Conservation (phyloP, 805 yeast species). For the Sugiyamaella valdiviana region DNA sequence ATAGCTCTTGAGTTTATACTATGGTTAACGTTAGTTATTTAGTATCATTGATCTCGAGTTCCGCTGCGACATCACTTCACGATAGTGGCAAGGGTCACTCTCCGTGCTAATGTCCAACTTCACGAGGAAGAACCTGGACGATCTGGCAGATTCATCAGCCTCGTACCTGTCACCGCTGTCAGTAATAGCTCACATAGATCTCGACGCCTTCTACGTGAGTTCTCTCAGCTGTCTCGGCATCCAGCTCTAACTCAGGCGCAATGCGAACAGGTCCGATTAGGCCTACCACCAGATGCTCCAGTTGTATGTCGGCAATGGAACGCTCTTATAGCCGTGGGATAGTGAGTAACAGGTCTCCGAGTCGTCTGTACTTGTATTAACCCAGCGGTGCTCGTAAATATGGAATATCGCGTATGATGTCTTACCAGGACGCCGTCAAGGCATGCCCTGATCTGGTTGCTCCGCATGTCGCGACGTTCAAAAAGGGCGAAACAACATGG, state of each 20-base stretch:
- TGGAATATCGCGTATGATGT: slow-evolving; percentile 77
- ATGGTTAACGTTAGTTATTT: too few relatives aligned
- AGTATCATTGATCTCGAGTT: too few relatives aligned
- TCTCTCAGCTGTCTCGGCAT: background rate
- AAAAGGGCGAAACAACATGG: slow-evolving; percentile 82
- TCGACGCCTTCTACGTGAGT: slow-evolving; percentile 80
- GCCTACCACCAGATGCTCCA: slow-evolving; percentile 61
- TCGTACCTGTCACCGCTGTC: slow-evolving; percentile 65
- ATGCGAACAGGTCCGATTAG: slow-evolving; percentile 74
- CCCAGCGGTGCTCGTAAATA: slow-evolving; percentile 80
- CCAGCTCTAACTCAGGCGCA: slow-evolving; percentile 46
- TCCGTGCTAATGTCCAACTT: slow-evolving; percentile 12
- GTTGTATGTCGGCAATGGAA: slow-evolving; percentile 95
- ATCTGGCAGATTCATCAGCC: slow-evolving; percentile 19
- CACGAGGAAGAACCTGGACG: slow-evolving; percentile 18
- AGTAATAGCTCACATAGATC: slow-evolving; percentile 78
- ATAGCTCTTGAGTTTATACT: too few relatives aligned
- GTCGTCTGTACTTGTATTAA: background rate
- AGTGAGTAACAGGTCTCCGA: slow-evolving; percentile 17
- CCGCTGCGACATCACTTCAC: too few relatives aligned
- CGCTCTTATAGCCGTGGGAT: slow-evolving; percentile 73
- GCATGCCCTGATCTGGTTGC: slow-evolving; percentile 72
- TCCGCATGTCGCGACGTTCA: slow-evolving; percentile 92
- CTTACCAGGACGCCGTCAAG: slow-evolving; percentile 55
- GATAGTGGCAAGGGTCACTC: background rate